Conservation (phyloP, 2,329 filamentous ascomycete species). For the Calonectria multiphialidica region DNA sequence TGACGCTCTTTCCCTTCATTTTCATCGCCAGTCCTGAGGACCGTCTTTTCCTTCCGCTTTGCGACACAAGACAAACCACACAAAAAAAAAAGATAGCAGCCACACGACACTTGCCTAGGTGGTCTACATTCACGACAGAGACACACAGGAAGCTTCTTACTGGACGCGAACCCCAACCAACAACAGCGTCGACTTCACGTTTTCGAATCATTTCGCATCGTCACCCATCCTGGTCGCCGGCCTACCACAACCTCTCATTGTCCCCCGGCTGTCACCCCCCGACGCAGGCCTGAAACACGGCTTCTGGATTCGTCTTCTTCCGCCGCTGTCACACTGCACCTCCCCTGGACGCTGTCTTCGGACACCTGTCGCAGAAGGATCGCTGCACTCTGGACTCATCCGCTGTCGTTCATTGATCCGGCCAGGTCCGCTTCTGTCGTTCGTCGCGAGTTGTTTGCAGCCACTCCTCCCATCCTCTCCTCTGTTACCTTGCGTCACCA, state of each 20-base stretch:
- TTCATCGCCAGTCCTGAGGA: slow-evolving; percentile 29
- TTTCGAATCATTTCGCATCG: slow-evolving; percentile 28
- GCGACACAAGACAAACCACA: slow-evolving; percentile 16
- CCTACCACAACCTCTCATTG: slow-evolving; percentile 32
- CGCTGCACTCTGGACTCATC: slow-evolving; percentile 14
- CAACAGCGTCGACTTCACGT: slow-evolving; percentile 1
- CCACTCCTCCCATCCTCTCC: not conserved
- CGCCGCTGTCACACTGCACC: slow-evolving; percentile 35
- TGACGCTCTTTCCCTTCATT: slow-evolving; percentile 16
- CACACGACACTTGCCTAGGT: slow-evolving; percentile 21
- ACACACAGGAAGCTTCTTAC: slow-evolving; percentile 26
- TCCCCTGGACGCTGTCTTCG: slow-evolving; percentile 14
- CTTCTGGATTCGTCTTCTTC: slow-evolving; percentile 35
- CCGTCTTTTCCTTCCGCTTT: slow-evolving; percentile 21
- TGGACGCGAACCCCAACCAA: slow-evolving; percentile 3
- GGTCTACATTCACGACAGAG: not conserved
- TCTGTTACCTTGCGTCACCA: slow-evolving; percentile 11
- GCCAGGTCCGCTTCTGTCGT: slow-evolving; percentile 35
- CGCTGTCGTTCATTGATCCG: slow-evolving; percentile 23
- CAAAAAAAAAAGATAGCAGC: not conserved
- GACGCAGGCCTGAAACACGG: slow-evolving; percentile 44
- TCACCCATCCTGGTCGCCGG: slow-evolving; percentile 27
- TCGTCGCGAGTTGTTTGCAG: slow-evolving; percentile 33
- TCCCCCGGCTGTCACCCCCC: slow-evolving; percentile 35
- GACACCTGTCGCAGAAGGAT: slow-evolving; percentile 29